Evolutionary conservation across 169 alveolate species (phyloP), one percentile per base, ranked within the genome.

Genomic region (Cryptosporidium felis): DNA sequence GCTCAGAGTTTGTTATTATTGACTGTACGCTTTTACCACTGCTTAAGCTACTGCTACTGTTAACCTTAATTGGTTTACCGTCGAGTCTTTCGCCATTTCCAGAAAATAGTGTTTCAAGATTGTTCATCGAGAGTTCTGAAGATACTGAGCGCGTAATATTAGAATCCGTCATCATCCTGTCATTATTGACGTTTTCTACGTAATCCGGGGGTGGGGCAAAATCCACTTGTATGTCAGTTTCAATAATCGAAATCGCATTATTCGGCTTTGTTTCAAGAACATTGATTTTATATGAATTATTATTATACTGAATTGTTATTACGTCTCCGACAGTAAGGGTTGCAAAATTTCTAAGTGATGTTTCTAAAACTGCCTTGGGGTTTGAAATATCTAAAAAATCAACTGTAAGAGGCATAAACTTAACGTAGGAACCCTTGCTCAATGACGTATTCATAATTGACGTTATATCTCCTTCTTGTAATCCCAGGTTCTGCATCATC

Each of bases 291-390:
- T 94, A 96, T n/a, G 94, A 92, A 62, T 89, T 92, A 60, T 94
- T 94, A 32, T 94, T 91, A 85, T 95, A 96, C 62, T 92, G 94
- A 51, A 96, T 94, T 44, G 94, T 93, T 45, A 96, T 96, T 49
- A 92, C 89, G 74, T 96, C 99, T 16, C 98, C 99, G 81, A 94
- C 90, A 34, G 97, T 95, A 38, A 96, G 89, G 41, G 97, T 94
- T 16, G 97, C 95, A 81, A 94, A 96, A 80, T 95, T 94, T 53
- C 98, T 91, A 53, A 96, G 82, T 28, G 97, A 95, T 47, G 95
- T 94, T 90, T 96, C 99, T 34, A 96, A 88, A 94, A 96, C 97
- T 21, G 98, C 98, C 62, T 95, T 94, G n/a, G 98, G 99, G 79
- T 96, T 96, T 6, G 98, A 93, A 45, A 96, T 90, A 88, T 96